A percentile compares a stretch with the other conserved stretches of the same genome.
phyloP scores from a whole-genome alignment of 352 stramenopile species.

The Thalassiosira livingstoniorum region DNA sequence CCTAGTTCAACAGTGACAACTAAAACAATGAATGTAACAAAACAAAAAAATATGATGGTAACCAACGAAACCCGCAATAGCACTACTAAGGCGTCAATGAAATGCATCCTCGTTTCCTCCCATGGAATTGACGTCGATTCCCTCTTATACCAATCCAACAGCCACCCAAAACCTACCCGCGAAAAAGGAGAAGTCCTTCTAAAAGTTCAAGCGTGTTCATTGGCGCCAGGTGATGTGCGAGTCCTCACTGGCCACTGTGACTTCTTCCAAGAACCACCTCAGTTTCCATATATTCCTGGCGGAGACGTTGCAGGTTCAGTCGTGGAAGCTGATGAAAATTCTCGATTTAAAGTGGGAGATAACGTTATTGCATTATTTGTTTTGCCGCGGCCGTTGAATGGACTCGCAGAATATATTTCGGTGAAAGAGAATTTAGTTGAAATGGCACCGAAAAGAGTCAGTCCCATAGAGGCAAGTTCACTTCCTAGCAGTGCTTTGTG shows the following conservation, averaged over 20 bases:
- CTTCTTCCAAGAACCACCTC: slow-evolving; percentile 44
- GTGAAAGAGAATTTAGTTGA: slow-evolving; percentile 40
- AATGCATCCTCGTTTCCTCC: no score
- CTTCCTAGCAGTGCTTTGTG: slow-evolving; percentile 56
- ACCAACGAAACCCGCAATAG: no score
- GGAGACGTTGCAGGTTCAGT: slow-evolving; percentile 51
- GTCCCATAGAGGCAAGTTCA: slow-evolving; percentile 37
- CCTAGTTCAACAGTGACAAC: no score
- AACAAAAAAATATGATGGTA: no score
- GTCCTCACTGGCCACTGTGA: slow-evolving; percentile 46
- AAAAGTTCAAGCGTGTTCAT: slow-evolving; percentile 43
- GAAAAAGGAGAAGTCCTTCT: slow-evolving; percentile 50
- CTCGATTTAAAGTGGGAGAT: slow-evolving; percentile 49
- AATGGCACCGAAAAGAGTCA: slow-evolving; percentile 44
- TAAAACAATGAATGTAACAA: no score
- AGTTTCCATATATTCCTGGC: slow-evolving; percentile 52
- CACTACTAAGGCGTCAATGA: no score
- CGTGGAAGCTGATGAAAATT: slow-evolving; percentile 36
- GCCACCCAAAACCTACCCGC: slow-evolving; percentile 37
- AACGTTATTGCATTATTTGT: slow-evolving; percentile 53
- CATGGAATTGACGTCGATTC: slow-evolving; percentile 44
- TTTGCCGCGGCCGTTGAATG: slow-evolving; percentile 40
- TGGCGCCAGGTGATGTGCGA: slow-evolving; percentile 56
- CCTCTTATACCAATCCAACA: slow-evolving; percentile 33
- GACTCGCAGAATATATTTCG: slow-evolving; percentile 55